Evolutionary conservation across 78 protist species (phyloP).

Genomic region (Dictyostelium citrinum): DNA sequence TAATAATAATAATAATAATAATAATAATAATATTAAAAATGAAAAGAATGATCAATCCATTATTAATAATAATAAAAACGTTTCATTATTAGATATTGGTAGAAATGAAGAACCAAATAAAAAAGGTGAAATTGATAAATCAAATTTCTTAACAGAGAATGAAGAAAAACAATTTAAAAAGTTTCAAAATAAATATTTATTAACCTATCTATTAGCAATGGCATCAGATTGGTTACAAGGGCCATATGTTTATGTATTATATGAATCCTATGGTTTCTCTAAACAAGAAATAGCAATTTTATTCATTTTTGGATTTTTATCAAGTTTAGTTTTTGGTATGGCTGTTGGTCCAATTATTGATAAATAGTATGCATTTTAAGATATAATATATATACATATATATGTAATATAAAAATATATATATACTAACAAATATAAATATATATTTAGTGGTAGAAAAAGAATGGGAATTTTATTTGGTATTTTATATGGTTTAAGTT

Average conservation of each 20-base stretch:
- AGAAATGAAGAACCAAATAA: background rate
- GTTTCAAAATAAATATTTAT: slow-evolving; percentile 57
- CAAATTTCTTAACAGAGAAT: background rate
- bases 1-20: background rate
- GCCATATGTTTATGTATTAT: slow-evolving; percentile 95
- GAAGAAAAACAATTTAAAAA: background rate
- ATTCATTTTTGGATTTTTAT: slow-evolving; percentile 93
- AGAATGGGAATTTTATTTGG: slow-evolving; percentile 74
- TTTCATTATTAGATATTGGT: background rate
- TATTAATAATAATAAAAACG: too few species aligned
- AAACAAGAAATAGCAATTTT: slow-evolving; percentile 86
- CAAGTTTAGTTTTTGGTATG: slow-evolving; percentile 93
- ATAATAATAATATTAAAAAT: background rate
- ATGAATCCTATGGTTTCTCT: slow-evolving; percentile 89
- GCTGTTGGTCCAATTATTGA: slow-evolving; percentile 94
- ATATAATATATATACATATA: too few species aligned
- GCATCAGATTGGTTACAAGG: slow-evolving; percentile 97
- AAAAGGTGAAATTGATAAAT: background rate
- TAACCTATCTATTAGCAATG: slow-evolving; percentile 70
- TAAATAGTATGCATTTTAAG: slow-evolving; percentile 74
- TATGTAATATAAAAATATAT: background rate
- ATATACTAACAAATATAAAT: background rate
- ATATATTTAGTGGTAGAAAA: slow-evolving; percentile 84
- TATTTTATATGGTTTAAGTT: slow-evolving; percentile 74
- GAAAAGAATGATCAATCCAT: too few species aligned